phyloP scores from a whole-genome alignment of 1,284 basidiomycete species.

The Ustilago cynodontis region DNA sequence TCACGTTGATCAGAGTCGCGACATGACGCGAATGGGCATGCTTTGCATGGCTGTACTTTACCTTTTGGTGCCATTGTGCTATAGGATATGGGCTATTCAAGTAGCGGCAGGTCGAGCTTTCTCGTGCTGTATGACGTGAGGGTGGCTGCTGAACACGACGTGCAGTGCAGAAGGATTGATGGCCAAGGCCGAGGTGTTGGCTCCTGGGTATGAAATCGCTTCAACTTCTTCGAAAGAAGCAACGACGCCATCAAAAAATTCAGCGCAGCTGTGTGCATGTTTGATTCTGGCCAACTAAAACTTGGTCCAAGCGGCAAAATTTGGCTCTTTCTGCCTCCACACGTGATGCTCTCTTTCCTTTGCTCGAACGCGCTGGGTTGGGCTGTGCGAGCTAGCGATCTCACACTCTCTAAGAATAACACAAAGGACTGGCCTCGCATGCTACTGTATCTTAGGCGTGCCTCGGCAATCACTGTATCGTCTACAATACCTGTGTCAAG shows the following conservation, averaged over 20 bases:
- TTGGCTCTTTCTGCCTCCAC: conserved; percentile 24
- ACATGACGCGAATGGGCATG: background rate
- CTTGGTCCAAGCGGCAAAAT: conserved; percentile 15
- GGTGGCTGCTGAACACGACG: background rate
- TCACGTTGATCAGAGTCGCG: background rate
- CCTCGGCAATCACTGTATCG: conserved; percentile 18
- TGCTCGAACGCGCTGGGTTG: background rate
- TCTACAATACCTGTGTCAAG: too few relatives aligned
- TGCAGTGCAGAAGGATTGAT: conserved; percentile 2
- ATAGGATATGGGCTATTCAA: background rate
- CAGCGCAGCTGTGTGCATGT: conserved; percentile 5
- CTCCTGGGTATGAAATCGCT: conserved; percentile 15
- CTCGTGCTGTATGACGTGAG: background rate
- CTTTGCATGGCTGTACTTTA: conserved; percentile 18
- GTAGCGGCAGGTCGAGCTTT: background rate
- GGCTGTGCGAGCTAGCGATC: background rate
- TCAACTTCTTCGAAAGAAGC: conserved; percentile 31
- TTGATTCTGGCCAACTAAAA: conserved; percentile 21
- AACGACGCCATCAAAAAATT: conserved; percentile 8
- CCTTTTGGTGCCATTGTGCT: conserved; percentile 38
- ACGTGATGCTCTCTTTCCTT: conserved; percentile 26
- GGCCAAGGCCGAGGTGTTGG: background rate
- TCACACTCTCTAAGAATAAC: conserved; percentile 7
- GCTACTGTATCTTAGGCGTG: conserved; percentile 13
- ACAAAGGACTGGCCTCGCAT: conserved; percentile 5